Base-by-base conservation (phyloP, 1,284 basidiomycete species). In the Rhizoctonia solani region DNA sequence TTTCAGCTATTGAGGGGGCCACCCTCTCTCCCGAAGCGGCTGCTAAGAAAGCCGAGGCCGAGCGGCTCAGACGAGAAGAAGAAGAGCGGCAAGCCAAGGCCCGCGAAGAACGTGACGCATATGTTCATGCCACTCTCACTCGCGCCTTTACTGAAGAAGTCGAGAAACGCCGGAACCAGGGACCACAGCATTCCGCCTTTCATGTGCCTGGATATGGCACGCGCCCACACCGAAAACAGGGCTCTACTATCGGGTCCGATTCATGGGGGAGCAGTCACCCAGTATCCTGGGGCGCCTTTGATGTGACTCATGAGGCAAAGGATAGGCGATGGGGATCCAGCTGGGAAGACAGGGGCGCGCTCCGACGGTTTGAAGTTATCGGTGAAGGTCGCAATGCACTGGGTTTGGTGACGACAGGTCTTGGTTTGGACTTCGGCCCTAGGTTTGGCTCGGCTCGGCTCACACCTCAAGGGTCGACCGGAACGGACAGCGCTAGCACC, bases 241-340 rank as follows among this genome's bases (percentile, higher is more conserved):
- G n/a, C n/a, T n/a, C n/a, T n/a, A n/a, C n/a, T n/a, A n/a, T n/a
- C n/a, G n/a, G n/a, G n/a, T n/a, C n/a, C 27, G 27, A 25, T 29
- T 30, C 23, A 25, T 32, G 29, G 27, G n/a, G 5, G 27, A 54
- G 29, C 34, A 14, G 13, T 21, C 19, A 9, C n/a, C 54, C 54
- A 4, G 29, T 56, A 41, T 32, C 29, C 11, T 56, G 54, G 54
- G 54, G 54, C 29, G 34, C 58, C 16, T 37, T 32, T 8, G 58
- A 61, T 32, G 14, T 61, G 25, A 50, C 37, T 32, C 58, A 47
- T 8, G 58, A 61, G 32, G 58, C 58, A 4, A 50, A 50, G 58
- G 58, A 61, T 32, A 25, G 58, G 27, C 58, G 46, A 1, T 46
- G 44, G 29, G 58, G 58, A 8, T 61, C 58, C 9, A 47, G 58